Conservation (phyloP, 768 basidiomycete species). For the Hygrophorus russula region DNA sequence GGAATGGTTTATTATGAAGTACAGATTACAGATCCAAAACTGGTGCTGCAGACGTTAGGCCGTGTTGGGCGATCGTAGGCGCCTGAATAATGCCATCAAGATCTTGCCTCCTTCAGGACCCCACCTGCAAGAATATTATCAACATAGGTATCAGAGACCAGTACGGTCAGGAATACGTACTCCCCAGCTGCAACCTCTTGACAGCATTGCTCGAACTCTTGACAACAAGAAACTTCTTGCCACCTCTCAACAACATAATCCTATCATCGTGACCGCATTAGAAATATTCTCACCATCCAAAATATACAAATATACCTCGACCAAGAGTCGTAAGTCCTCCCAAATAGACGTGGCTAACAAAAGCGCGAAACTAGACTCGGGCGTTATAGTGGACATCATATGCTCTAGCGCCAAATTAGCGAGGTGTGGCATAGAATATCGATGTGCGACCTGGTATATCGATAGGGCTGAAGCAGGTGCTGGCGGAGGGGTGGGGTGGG, state of each 20-base stretch:
- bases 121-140: constrained; percentile 34
- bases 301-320: constrained; percentile 36
- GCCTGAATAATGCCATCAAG: constrained; percentile 52
- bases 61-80: constrained; percentile 46
- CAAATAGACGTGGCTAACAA: constrained; percentile 58
- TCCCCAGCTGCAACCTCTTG: constrained; percentile 66
- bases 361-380: constrained; percentile 54
- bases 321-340: constrained; percentile 50
- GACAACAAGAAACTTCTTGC: constrained; percentile 53
- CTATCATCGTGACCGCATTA: constrained; percentile 17
- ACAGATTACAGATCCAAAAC: no score
- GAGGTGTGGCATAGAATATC: constrained; percentile 58
- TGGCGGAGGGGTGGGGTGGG: constrained; percentile 54
- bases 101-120: constrained; percentile 62
- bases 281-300: constrained; percentile 3
- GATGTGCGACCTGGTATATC: constrained; percentile 68
- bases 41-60: no score
- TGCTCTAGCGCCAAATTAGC: constrained; percentile 61
- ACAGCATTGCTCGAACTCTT: constrained; percentile 61
- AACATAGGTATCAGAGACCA: not conserved
- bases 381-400: constrained; percentile 58
- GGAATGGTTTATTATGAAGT: no score
- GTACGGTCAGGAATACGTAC: constrained; percentile 26
- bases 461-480: constrained; percentile 61
- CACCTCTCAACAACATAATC: constrained; percentile 73